Conservation (phyloP, 768 basidiomycete genomes). For the Phylloporus sp. region DNA sequence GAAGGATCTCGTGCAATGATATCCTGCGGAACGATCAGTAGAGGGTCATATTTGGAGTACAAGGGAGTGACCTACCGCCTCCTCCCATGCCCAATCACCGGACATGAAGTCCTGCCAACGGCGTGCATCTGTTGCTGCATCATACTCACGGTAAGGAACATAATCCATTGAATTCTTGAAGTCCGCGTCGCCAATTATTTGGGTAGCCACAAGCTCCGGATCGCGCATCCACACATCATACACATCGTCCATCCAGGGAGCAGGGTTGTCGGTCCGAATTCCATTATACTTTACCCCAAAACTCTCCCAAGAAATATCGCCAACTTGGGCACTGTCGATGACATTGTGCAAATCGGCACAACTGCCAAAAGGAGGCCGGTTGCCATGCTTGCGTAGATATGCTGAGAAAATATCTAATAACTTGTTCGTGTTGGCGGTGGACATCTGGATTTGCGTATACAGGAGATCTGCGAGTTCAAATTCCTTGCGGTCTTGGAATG, state of each 20-base stretch:
- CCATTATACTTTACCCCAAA: neutral
- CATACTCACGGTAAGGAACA: neutral
- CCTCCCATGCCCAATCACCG: conserved; percentile 4
- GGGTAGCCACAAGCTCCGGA: neutral
- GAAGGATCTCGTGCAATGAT: neutral
- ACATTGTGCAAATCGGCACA: neutral
- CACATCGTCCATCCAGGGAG: neutral
- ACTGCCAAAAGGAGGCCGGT: neutral
- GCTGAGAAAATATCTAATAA: neutral
- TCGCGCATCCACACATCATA: neutral
- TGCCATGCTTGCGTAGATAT: neutral
- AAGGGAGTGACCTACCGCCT: neutral
- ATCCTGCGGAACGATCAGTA: neutral
- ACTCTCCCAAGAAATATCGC: neutral
- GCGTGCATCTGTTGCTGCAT: neutral
- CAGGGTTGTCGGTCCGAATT: neutral
- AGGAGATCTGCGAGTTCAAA: conserved; percentile 6
- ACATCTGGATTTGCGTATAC: neutral
- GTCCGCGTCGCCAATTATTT: neutral
- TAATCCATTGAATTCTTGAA: neutral
- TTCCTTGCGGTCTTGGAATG: neutral
- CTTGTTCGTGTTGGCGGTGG: neutral
- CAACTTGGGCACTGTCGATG: neutral
- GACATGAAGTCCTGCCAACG: neutral
- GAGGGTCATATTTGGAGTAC: neutral